Percentiles rank a stretch among this genome's conserved stretches.
Conservation (phyloP, 129 eudicot genomes). For the Chrysanthemum makinoi region DNA sequence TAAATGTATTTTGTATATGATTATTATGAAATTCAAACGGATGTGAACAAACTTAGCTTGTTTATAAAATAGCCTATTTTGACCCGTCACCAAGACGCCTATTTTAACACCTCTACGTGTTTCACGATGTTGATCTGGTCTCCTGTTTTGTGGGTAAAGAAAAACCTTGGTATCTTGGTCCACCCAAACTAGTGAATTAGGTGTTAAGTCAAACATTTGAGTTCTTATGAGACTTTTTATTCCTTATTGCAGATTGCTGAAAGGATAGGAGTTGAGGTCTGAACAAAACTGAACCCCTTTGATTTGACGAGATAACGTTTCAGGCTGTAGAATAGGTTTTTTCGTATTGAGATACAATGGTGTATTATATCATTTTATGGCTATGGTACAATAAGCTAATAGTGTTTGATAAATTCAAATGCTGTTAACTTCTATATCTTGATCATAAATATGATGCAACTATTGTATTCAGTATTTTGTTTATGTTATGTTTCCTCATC, state of each 20-base stretch:
- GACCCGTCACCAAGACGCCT: too few relatives aligned
- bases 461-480: conserved; percentile 18
- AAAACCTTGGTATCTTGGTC: background rate
- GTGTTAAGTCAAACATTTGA: background rate
- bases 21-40: too few relatives aligned
- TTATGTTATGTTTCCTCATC: conserved; percentile 8
- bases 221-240: background rate
- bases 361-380: conserved; percentile 23
- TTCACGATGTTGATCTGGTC: background rate
- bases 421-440: conserved; percentile 4
- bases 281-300: conserved; percentile 25
- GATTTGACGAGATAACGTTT: conserved; percentile 20
- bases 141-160: background rate
- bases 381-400: conserved; percentile 10
- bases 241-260: conserved; percentile 69
- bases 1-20: too few relatives aligned
- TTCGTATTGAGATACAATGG: conserved; percentile 15
- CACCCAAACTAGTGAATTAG: background rate
- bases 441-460: conserved; percentile 9
- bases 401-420: background rate
- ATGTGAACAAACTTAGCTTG: too few relatives aligned
- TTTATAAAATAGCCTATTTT: too few relatives aligned
- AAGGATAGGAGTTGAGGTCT: conserved; percentile 82
- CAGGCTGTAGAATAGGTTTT: conserved; percentile 21
- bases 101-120: too few relatives aligned